Conservation (phyloP, 257 asterid species). For the Penstemon davidsonii region DNA sequence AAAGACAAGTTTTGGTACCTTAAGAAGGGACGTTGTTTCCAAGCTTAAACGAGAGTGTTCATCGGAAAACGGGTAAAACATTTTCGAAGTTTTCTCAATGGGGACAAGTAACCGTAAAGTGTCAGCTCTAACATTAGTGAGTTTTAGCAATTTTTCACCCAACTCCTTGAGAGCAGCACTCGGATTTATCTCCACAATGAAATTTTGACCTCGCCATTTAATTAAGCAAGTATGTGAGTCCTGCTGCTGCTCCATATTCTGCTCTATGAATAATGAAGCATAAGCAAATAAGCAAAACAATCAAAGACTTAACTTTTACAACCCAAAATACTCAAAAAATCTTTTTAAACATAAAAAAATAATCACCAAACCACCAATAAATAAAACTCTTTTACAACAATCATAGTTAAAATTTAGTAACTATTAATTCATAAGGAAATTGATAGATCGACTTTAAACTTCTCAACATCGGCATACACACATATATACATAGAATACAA, state of each 20-base stretch:
- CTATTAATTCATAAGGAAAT: not conserved
- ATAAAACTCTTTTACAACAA: not conserved
- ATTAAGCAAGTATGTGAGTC: slow-evolving; percentile 43
- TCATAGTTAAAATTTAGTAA: slow-evolving; percentile 4
- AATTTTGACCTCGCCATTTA: slow-evolving; percentile 72
- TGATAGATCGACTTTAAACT: too few species aligned
- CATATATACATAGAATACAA: too few species aligned
- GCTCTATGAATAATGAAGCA: slow-evolving; percentile 20
- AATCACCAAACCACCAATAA: not conserved
- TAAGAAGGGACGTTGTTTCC: slow-evolving; percentile 50
- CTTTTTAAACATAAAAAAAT: not conserved
- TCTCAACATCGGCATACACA: too few species aligned
- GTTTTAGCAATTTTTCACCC: slow-evolving; percentile 66
- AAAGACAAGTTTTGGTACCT: slow-evolving; percentile 45
- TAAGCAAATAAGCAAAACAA: slow-evolving; percentile 20
- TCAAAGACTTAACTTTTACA: slow-evolving; percentile 2
- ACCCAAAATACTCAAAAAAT: not conserved
- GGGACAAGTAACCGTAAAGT: slow-evolving; percentile 81
- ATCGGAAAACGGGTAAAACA: slow-evolving; percentile 76
- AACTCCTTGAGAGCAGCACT: slow-evolving; percentile 65
- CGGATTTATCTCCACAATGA: slow-evolving; percentile 49
- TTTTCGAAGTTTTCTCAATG: slow-evolving; percentile 53
- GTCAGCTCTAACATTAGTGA: slow-evolving; percentile 65
- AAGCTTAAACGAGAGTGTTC: slow-evolving; percentile 61
- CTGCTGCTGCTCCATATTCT: slow-evolving; percentile 56